phyloP scores from a whole-genome alignment of 331 rosid genomes.

The Quercus tomentella region DNA sequence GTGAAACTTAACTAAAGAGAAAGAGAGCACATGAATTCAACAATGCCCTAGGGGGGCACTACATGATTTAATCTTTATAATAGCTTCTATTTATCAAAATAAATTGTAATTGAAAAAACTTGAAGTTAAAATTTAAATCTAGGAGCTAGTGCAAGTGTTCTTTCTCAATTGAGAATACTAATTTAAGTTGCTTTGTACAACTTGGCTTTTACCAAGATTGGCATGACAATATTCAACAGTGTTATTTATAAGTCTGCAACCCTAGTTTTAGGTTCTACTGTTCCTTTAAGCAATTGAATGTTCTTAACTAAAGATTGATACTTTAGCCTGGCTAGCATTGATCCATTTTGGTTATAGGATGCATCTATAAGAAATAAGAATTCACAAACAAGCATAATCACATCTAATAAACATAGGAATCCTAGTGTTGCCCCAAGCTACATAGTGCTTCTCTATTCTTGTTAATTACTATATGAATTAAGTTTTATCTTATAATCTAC shows the following conservation, averaged over 20 bases:
- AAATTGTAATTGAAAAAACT: background rate
- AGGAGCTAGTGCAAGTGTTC: background rate
- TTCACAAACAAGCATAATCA: background rate
- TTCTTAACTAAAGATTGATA: background rate
- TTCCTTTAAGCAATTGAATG: background rate
- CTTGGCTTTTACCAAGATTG: background rate
- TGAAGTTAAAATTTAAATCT: background rate
- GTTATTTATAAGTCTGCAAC: background rate
- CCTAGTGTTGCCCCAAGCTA: slow-evolving; percentile 5
- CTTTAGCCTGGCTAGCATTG: background rate
- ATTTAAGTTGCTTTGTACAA: background rate
- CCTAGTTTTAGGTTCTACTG: background rate
- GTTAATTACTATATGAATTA: background rate
- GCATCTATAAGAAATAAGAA: background rate
- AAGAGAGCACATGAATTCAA: background rate
- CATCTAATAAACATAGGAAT: background rate
- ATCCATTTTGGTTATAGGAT: background rate
- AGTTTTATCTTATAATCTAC: background rate
- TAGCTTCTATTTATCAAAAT: background rate
- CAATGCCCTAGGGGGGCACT: background rate
- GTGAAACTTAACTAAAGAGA: background rate
- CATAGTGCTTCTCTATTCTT: background rate
- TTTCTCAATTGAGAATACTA: background rate
- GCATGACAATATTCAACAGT: background rate
- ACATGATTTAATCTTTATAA: background rate